A percentile compares a stretch with the other conserved stretches of the same genome.
phyloP scores from a whole-genome alignment of 805 yeast genomes.

The Metschnikowia similis region DNA sequence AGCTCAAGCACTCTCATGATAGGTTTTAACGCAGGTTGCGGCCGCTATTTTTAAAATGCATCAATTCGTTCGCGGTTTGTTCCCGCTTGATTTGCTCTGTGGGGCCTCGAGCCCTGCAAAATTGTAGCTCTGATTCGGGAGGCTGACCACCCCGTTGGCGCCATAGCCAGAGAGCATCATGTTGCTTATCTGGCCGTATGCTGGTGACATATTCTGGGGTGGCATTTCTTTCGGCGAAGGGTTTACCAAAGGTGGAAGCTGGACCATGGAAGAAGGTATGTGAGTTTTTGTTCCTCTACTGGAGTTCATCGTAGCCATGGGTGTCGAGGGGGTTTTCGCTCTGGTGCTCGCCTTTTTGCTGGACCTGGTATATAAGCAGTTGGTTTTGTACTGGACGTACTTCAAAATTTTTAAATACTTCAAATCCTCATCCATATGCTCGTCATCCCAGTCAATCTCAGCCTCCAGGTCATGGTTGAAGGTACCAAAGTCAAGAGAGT shows the following conservation, averaged over 20 bases:
- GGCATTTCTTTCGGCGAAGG: neutral
- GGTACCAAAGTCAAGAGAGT: slow-evolving; percentile 1
- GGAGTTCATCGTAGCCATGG: slow-evolving; percentile 8
- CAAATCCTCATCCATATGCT: slow-evolving; percentile 44
- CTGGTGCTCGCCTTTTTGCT: neutral
- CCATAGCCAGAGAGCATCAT: neutral
- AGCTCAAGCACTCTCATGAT: neutral
- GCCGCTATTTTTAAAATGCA: slow-evolving; percentile 9
- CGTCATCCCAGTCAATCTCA: slow-evolving; percentile 46
- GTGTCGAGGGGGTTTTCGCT: neutral
- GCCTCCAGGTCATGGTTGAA: slow-evolving; percentile 23
- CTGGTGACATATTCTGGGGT: neutral
- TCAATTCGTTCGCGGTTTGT: slow-evolving; percentile 9
- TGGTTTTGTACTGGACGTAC: slow-evolving; percentile 36
- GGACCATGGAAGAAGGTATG: neutral
- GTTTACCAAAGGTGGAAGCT: slow-evolving; percentile 6
- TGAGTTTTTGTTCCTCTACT: neutral
- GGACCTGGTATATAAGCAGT: slow-evolving; percentile 5
- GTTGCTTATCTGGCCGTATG: neutral
- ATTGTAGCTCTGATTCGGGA: neutral
- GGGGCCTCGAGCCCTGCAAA: neutral
- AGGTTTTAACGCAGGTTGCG: neutral
- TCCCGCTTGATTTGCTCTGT: slow-evolving; percentile 1
- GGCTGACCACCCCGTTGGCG: neutral
- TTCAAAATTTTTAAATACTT: slow-evolving; percentile 40